Evolutionary conservation across 2,329 filamentous ascomycete genomes (phyloP), one percentile per base, ranked within the genome.

Genomic region (Scortechinia acanthostroma): DNA sequence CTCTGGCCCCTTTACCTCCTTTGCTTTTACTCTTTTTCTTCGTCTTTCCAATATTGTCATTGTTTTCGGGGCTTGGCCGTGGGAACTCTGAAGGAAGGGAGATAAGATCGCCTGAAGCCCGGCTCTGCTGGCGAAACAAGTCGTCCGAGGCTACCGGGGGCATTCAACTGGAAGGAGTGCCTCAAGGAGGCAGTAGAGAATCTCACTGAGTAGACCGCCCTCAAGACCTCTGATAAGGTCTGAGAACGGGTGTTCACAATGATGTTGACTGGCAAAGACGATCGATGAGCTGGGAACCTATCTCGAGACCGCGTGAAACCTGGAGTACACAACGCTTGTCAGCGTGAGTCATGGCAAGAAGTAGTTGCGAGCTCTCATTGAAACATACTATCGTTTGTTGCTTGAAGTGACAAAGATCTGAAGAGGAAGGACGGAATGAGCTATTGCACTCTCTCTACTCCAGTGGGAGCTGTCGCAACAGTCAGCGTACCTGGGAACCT

Each of bases 241-340:
- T 40, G 35, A 40, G 35, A 40, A 40, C 35, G 35, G 35, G 35
- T 30, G 25, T 30, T 10, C n/a, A n/a, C n/a, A n/a, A n/a, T n/a
- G n/a, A n/a, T n/a, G n/a, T n/a, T n/a, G n/a, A n/a, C n/a, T n/a
- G n/a, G n/a, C n/a, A n/a, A n/a, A n/a, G n/a, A n/a, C n/a, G n/a
- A n/a, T n/a, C n/a, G n/a, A n/a, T n/a, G n/a, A n/a, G n/a, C n/a
- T n/a, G n/a, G n/a, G n/a, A n/a, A n/a, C n/a, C n/a, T n/a, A n/a
- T n/a, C n/a, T n/a, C n/a, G n/a, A n/a, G n/a, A n/a, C n/a, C n/a
- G n/a, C n/a, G n/a, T n/a, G n/a, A n/a, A n/a, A n/a, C n/a, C n/a
- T n/a, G n/a, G n/a, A n/a, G n/a, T n/a, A n/a, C n/a, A n/a, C n/a
- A n/a, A n/a, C n/a, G n/a, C n/a, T n/a, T n/a, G n/a, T n/a, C n/a